A percentile compares a stretch with the other conserved stretches of the same genome.
Evolutionary conservation across 805 yeast genomes (phyloP).

Genomic region (Kuraishia piskuri): DNA sequence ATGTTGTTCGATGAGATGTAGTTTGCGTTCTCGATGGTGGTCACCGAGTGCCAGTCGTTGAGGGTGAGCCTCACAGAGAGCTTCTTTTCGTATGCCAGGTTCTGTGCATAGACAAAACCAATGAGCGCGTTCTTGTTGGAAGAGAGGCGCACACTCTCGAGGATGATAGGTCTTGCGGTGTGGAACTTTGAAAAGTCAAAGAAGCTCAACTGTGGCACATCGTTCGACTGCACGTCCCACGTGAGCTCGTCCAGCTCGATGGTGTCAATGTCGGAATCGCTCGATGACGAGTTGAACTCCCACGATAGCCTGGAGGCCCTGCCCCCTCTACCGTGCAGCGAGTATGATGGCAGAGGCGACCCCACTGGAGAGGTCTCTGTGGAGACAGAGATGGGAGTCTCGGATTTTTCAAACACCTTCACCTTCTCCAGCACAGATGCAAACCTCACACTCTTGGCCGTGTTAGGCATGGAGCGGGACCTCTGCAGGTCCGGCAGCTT

Average conservation of each 20-base stretch:
- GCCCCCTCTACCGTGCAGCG: background rate
- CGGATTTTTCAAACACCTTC: conserved; percentile 53
- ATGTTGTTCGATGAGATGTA: conserved; percentile 28
- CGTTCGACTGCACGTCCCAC: conserved; percentile 22
- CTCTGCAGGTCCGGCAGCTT: conserved; percentile 33
- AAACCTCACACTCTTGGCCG: conserved; percentile 53
- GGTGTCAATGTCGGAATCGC: conserved; percentile 11
- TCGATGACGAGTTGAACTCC: conserved; percentile 13
- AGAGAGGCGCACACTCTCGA: conserved; percentile 28
- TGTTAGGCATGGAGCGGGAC: conserved; percentile 41
- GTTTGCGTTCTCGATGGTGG: conserved; percentile 22
- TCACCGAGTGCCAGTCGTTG: conserved; percentile 34
- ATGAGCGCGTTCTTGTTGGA: conserved; percentile 32
- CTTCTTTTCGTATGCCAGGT: conserved; percentile 29
- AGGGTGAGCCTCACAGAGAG: conserved; percentile 37
- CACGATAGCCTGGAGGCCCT: background rate
- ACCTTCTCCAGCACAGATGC: conserved; percentile 53
- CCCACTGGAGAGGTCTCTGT: conserved; percentile 40
- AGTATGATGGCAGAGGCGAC: conserved; percentile 8
- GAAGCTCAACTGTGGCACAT: conserved; percentile 18
- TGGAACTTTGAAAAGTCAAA: conserved; percentile 23
- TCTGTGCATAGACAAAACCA: conserved; percentile 31
- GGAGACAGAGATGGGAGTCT: conserved; percentile 58
- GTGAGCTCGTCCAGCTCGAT: conserved; percentile 7
- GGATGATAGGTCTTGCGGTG: conserved; percentile 18